These are phyloP conservation scores for Cylindrotheca fusiformis DNA, from an alignment of 108 stramenopile genomes.

Conservation along the genomic window DNA sequence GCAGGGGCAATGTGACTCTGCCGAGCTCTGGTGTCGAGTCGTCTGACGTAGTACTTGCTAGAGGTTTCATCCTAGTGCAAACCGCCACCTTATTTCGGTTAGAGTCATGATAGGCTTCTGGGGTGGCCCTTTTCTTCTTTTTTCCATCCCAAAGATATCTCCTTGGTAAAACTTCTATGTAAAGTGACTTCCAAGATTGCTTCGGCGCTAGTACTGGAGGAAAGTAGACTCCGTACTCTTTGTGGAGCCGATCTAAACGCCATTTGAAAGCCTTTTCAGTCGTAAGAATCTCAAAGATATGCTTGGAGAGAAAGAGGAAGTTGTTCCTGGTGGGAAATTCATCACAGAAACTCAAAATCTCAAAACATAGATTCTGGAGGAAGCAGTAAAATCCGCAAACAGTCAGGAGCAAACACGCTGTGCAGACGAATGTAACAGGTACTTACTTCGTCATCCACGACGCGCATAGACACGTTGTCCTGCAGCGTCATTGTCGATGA, in stretches of 20 bases:
- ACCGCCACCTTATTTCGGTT: not conserved
- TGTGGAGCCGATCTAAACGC: not conserved
- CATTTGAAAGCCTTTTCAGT: not conserved
- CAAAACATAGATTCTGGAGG: not conserved
- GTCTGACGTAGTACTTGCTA: not conserved
- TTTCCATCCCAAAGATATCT: not conserved
- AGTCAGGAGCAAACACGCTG: too few species aligned
- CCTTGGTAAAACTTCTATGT: not conserved
- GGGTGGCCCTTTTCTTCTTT: not conserved
- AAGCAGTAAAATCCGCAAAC: not conserved
- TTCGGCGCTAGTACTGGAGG: not conserved
- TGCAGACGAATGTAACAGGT: too few species aligned
- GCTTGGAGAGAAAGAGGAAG: conserved; percentile 2
- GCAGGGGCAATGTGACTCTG: conserved; percentile 43
- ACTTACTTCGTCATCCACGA: not conserved
- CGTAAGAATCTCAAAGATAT: not conserved
- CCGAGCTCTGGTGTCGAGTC: not conserved
- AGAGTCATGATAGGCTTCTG: too few species aligned
- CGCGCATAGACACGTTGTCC: not conserved
- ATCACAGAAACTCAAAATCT: not conserved
- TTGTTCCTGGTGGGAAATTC: not conserved
- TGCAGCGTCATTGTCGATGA: not conserved
- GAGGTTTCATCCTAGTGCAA: not conserved
- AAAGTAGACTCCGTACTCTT: not conserved
- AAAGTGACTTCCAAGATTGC: not conserved